Conservation (phyloP, 345 rosid genomes). For the Eutrema yunnanense region DNA sequence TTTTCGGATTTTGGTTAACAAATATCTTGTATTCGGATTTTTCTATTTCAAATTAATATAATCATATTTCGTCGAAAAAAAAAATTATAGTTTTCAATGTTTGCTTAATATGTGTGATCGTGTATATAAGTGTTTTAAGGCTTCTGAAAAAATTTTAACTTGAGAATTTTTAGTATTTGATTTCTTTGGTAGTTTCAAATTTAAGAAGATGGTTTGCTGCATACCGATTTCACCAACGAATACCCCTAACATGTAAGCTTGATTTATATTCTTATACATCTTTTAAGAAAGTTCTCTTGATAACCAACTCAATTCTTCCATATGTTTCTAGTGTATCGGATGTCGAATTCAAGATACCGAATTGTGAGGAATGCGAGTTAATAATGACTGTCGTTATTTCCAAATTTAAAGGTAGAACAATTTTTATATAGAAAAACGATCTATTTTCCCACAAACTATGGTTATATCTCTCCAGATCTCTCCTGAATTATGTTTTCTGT, state of each 20-base stretch:
- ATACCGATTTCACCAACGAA: neutral
- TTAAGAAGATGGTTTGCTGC: neutral
- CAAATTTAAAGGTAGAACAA: constrained; percentile 48
- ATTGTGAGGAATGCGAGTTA: constrained; percentile 58
- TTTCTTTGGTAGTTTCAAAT: neutral
- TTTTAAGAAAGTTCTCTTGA: neutral
- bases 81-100: neutral
- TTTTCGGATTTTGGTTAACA: too few relatives aligned
- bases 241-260: neutral
- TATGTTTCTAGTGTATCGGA: constrained; percentile 28
- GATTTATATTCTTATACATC: neutral
- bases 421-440: too few relatives aligned
- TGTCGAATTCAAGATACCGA: constrained; percentile 47
- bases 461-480: too few relatives aligned
- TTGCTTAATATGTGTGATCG: neutral
- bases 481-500: too few relatives aligned
- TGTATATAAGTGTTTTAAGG: constrained; percentile 3
- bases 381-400: constrained; percentile 42
- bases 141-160: neutral
- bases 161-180: neutral
- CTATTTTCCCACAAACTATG: too few relatives aligned
- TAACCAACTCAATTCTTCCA: neutral
- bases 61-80: too few relatives aligned
- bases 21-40: too few relatives aligned
- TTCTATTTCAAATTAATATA: too few relatives aligned